Conservation (phyloP, 768 basidiomycete genomes). For the Boletellus sp. region DNA sequence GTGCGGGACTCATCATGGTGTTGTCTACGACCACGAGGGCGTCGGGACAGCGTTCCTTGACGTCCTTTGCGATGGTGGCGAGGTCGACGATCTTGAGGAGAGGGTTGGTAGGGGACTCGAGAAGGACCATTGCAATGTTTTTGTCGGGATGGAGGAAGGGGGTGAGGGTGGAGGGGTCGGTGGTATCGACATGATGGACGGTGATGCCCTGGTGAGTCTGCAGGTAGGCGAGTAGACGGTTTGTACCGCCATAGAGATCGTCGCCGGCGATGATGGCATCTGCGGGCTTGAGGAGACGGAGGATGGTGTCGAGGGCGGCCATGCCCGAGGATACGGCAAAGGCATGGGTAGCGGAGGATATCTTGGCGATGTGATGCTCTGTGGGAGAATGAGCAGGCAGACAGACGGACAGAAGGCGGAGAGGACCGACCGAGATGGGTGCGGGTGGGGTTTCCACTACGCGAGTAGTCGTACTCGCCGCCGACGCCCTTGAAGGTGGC, state of each 20-base stretch:
- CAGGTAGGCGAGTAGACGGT: constrained; percentile 89
- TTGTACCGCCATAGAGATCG: constrained; percentile 96
- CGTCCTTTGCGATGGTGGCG: constrained; percentile 73
- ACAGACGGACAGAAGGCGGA: not conserved
- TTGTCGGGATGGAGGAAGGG: constrained; percentile 57
- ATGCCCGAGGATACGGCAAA: constrained; percentile 95
- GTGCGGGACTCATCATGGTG: constrained; percentile 99
- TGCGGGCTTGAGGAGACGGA: constrained; percentile 92
- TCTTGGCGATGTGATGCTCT: constrained; percentile 98
- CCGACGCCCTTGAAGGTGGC: constrained; percentile 95
- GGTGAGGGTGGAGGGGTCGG: constrained; percentile 59
- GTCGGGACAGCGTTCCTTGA: constrained; percentile 77
- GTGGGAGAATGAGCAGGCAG: constrained; percentile 7
- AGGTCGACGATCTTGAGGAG: constrained; percentile 93
- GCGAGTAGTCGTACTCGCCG: constrained; percentile 88
- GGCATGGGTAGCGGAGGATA: constrained; percentile 87
- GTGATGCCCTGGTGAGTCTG: constrained; percentile 82
- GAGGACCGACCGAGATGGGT: constrained; percentile 77
- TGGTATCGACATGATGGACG: constrained; percentile 94
- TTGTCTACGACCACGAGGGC: constrained; percentile 92
- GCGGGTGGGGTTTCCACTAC: constrained; percentile 95
- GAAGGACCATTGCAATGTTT: constrained; percentile 90
- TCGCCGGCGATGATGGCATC: constrained; percentile 95
- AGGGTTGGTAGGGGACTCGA: constrained; percentile 97
- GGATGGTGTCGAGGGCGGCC: constrained; percentile 95